A percentile compares a stretch with the other conserved stretches of the same genome.
Evolutionary conservation across 2,329 filamentous ascomycete genomes (phyloP).

Genomic region (Fusarium sp.): DNA sequence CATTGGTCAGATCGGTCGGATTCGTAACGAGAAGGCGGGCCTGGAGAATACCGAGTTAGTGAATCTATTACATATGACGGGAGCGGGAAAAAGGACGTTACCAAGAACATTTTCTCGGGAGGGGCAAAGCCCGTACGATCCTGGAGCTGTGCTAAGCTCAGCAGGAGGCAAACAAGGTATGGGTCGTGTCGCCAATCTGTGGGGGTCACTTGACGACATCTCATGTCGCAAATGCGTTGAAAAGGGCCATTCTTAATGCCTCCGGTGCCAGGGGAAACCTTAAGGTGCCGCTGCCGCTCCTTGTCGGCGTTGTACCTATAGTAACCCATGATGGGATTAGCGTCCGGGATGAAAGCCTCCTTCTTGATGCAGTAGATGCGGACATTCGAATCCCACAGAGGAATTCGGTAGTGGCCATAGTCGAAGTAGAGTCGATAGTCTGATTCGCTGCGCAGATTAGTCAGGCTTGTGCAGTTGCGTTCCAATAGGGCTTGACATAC

Average conservation of each 20-base stretch:
- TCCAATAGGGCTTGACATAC: background rate
- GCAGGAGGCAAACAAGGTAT: background rate
- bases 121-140: background rate
- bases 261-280: rapidly evolving
- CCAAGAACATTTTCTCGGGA: background rate
- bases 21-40: background rate
- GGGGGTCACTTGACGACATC: background rate
- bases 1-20: background rate
- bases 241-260: background rate
- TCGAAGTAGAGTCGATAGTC: too few species aligned
- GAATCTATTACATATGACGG: background rate
- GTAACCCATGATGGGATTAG: background rate
- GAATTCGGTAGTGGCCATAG: background rate
- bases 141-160: background rate
- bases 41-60: background rate
- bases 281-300: background rate
- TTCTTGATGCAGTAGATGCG: rapidly evolving
- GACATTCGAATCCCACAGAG: background rate
- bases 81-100: background rate
- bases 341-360: background rate
- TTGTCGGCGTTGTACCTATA: background rate
- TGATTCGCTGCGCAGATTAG: too few species aligned
- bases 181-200: background rate
- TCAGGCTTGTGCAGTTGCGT: background rate
- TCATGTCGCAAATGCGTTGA: background rate